Conservation (phyloP, 495 filamentous ascomycete genomes). For the Penicillium pancosmium region DNA sequence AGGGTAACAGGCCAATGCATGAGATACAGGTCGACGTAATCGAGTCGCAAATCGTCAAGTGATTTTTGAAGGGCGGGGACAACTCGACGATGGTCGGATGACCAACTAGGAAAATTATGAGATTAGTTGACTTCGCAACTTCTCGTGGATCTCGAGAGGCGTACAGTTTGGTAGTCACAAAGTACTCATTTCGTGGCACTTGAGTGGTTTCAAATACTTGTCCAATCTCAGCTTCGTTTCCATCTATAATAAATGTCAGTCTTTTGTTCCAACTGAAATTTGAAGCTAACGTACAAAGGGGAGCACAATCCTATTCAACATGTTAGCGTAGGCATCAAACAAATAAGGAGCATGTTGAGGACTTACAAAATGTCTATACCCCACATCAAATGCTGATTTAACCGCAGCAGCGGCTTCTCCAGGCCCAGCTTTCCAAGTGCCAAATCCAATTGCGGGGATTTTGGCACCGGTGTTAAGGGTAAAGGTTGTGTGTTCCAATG, state of each 20-base stretch:
- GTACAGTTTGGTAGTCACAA: conserved; percentile 63
- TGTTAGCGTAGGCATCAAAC: conserved; percentile 13
- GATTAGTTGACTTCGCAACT: conserved; percentile 32
- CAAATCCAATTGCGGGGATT: conserved; percentile 70
- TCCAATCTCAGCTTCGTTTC: conserved; percentile 50
- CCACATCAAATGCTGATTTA: conserved; percentile 43
- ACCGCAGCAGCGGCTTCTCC: conserved; percentile 33
- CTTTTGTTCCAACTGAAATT: not conserved
- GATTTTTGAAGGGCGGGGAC: conserved; percentile 57
- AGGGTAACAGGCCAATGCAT: conserved; percentile 70
- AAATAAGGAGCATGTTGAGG: not conserved
- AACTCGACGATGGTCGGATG: conserved; percentile 47
- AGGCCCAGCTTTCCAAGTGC: conserved; percentile 45
- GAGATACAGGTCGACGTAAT: conserved; percentile 68
- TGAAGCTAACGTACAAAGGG: conserved; percentile 14
- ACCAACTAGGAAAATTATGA: conserved; percentile 18
- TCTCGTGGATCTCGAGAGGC: conserved; percentile 36
- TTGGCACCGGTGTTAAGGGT: conserved; percentile 67
- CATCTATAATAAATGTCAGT: conserved; percentile 33
- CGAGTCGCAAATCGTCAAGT: conserved; percentile 57
- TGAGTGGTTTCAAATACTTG: conserved; percentile 53
- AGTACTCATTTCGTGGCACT: conserved; percentile 55
- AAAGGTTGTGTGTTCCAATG: conserved; percentile 34
- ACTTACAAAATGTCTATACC: conserved; percentile 58
- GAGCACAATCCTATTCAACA: conserved; percentile 23